Conservation (phyloP, 352 stramenopile species). For the Stephanocyclus meneghinianus region DNA sequence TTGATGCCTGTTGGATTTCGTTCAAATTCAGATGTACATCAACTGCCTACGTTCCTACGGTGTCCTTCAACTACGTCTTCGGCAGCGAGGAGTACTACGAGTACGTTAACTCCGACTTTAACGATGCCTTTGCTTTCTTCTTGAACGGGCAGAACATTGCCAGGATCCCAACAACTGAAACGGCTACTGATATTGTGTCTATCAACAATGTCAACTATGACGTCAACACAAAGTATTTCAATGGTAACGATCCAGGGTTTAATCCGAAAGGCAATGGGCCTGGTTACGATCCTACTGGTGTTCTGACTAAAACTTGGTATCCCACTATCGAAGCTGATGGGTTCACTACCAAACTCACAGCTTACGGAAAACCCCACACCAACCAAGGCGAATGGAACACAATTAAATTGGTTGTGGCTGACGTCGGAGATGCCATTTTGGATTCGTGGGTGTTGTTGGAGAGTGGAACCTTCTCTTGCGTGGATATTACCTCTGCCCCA, state of each 20-base stretch:
- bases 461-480: conserved; percentile 37
- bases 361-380: conserved; percentile 18
- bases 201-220: conserved; percentile 61
- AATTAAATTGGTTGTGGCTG: conserved; percentile 50
- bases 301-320: conserved; percentile 21
- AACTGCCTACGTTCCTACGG: conserved; percentile 21
- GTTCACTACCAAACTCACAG: conserved; percentile 44
- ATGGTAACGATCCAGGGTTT: conserved; percentile 48
- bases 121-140: conserved; percentile 53
- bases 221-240: conserved; percentile 43
- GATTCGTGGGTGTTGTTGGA: conserved; percentile 52
- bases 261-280: conserved; percentile 4
- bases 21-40: conserved; percentile 48
- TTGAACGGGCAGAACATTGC: conserved; percentile 55
- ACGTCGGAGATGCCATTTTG: conserved; percentile 43
- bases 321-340: conserved; percentile 49
- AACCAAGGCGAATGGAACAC: conserved; percentile 21
- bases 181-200: conserved; percentile 16
- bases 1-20: conserved; percentile 41
- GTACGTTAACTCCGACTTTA: conserved; percentile 49
- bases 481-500: conserved; percentile 33
- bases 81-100: conserved; percentile 59
- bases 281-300: conserved; percentile 10
- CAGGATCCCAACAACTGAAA: conserved; percentile 19
- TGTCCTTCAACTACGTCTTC: conserved; percentile 52